phyloP scores from a whole-genome alignment of 78 protist species.

The Pigoraptor vietnamica region DNA sequence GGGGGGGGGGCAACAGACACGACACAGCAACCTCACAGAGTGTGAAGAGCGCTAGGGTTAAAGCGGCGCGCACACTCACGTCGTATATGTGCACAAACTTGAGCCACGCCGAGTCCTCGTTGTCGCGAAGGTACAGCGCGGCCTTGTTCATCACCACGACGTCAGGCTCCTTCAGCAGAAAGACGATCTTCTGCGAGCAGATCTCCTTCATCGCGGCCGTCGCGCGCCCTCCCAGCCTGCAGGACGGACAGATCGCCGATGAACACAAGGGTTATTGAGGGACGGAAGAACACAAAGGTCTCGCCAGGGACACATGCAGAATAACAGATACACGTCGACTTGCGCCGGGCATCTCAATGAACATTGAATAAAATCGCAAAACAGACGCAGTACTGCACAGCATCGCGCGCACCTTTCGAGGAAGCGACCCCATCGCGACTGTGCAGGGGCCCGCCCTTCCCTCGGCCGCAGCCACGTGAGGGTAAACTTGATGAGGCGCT shows the following conservation, averaged over 20 bases:
- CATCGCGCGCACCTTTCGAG: background rate
- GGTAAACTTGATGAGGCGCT: conserved; percentile 2
- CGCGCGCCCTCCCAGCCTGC: background rate
- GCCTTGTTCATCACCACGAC: conserved; percentile 66
- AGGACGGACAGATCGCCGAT: background rate
- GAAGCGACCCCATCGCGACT: background rate
- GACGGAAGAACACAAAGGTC: too few species aligned
- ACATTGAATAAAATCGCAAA: background rate
- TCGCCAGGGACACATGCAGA: background rate
- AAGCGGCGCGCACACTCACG: too few species aligned
- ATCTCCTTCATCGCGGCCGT: conserved; percentile 12
- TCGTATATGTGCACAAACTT: conserved; percentile 55
- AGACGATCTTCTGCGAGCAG: conserved; percentile 51
- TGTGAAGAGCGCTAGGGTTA: too few species aligned
- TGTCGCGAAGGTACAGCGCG: conserved; percentile 65
- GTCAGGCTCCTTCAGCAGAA: conserved; percentile 59
- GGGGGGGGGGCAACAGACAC: too few species aligned
- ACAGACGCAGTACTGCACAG: background rate
- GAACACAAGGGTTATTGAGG: too few species aligned
- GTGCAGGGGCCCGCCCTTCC: background rate
- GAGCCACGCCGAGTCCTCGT: conserved; percentile 73
- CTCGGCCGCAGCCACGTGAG: background rate
- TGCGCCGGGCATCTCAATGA: too few species aligned
- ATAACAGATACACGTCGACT: background rate
- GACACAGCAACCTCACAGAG: too few species aligned